These are phyloP conservation scores for Tubosaeta sp. DNA, from an alignment of 768 basidiomycete genomes.

Conservation along the genomic window DNA sequence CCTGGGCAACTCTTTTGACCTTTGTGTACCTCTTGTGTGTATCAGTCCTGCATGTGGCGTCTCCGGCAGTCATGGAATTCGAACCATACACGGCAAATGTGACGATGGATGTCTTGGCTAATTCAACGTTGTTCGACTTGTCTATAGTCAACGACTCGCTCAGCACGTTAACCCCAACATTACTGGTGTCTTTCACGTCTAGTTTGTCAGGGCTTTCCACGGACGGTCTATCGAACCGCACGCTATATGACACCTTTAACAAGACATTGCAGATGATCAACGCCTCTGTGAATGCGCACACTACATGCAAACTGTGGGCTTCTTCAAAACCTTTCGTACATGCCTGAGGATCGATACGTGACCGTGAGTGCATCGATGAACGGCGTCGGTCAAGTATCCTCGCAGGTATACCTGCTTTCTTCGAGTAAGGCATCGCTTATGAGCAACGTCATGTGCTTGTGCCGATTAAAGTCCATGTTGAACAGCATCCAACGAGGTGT, in stretches of 20 bases:
- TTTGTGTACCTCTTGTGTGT: background rate
- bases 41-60: background rate
- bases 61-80: background rate
- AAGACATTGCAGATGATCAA: background rate
- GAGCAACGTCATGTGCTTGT: too few relatives aligned
- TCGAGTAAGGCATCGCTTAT: too few relatives aligned
- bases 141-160: background rate
- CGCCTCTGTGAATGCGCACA: background rate
- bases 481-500: too few relatives aligned
- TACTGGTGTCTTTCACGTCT: background rate
- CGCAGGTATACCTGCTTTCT: too few relatives aligned
- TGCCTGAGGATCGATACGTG: too few relatives aligned
- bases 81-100: background rate
- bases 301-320: background rate
- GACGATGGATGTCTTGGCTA: background rate
- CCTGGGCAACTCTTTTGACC: background rate
- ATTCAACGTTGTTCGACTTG: background rate
- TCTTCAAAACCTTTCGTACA: background rate
- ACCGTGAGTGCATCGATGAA: too few relatives aligned
- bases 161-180: too few relatives aligned
- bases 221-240: background rate
- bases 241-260: background rate
- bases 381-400: too few relatives aligned
- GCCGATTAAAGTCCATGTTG: too few relatives aligned
- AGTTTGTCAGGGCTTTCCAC: background rate